Base-by-base conservation (phyloP, 768 basidiomycete species). In the Amylocystis lapponica region DNA sequence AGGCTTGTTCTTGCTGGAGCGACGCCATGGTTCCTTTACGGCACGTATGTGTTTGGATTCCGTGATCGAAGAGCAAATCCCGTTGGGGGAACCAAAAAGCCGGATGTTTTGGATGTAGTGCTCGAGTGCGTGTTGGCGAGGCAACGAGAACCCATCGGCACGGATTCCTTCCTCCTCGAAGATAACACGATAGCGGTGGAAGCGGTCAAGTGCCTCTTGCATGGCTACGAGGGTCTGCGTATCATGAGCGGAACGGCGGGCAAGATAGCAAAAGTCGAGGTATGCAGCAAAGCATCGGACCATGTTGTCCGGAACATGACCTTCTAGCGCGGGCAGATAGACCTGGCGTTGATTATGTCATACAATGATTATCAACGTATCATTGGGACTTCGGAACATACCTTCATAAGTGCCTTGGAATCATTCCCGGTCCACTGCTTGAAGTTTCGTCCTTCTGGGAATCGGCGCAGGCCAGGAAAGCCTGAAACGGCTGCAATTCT, bases 321-420 rank as follows among this genome's bases (percentile, higher is more conserved):
- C 54, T 4, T 16, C 46, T 21, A 52, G 42, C 8, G 54, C 53
- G 9, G 56, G 51, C 1, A 60, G 41, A n/a, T 52, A 58, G 0
- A 60, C 52, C 56, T 59, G 19, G 42, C n/a, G n/a, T n/a, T n/a
- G n/a, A n/a, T n/a, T n/a, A n/a, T n/a, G n/a, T 5, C 2, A 22
- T 2, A 3, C 19, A 19, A 7, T 30, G 29, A 36, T 29, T 13
- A 43, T 12, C 17, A 42, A 17, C n/a, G 29, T 30, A 9, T 30
- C 9, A 20, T 10, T 31, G 21, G n/a, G 19, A 21, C 5, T 7
- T 11, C 13, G 17, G 36, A 23, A 3, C n/a, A 2, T 6, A 53
- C 54, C 46, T 55, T 55, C 51, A 55, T 55, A 7, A 56, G 26
- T 9, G 45, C 55, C 27, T 57, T 57, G 2, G 51, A 56, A 22